Percentiles rank a stretch among this genome's conserved stretches.
phyloP scores from a whole-genome alignment of 768 basidiomycete species.

The Suillus sp. region DNA sequence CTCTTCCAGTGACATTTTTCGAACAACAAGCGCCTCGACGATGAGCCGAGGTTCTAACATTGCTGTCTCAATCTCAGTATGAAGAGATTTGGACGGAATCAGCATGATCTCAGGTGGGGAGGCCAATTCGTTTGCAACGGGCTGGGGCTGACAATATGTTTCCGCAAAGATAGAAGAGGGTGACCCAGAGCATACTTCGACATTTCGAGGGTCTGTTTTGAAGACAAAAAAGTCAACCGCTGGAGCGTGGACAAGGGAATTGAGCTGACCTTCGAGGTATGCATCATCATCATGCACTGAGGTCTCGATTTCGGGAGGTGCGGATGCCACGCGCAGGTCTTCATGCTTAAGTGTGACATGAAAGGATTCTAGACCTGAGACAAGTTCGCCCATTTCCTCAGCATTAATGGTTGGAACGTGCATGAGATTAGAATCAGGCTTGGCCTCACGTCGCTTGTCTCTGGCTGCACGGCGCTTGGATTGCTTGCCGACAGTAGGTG shows the following conservation, averaged over 20 bases:
- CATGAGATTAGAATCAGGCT: slow-evolving; percentile 26
- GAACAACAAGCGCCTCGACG: slow-evolving; percentile 78
- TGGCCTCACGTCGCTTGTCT: slow-evolving; percentile 55
- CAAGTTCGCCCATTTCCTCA: slow-evolving; percentile 25
- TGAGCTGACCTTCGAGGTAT: not conserved
- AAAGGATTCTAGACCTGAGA: slow-evolving; percentile 35
- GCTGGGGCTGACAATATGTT: not conserved
- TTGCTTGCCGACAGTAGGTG: slow-evolving; percentile 20
- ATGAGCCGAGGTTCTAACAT: slow-evolving; percentile 56
- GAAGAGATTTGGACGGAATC: slow-evolving; percentile 6
- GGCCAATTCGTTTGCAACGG: not conserved
- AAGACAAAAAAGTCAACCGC: not conserved
- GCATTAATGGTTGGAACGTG: slow-evolving; percentile 17
- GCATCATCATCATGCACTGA: slow-evolving; percentile 14
- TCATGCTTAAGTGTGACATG: slow-evolving; percentile 34
- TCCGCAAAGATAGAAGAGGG: not conserved
- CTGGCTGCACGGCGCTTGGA: slow-evolving; percentile 47
- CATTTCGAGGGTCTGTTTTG: not conserved
- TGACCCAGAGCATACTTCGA: not conserved
- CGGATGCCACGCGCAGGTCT: slow-evolving; percentile 11
- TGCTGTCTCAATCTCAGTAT: slow-evolving; percentile 6
- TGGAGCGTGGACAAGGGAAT: not conserved
- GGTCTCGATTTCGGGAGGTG: slow-evolving; percentile 26
- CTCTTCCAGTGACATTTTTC: slow-evolving; percentile 76
- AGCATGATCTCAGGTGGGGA: not conserved